These are phyloP conservation scores for Trichosporon inkin DNA, from an alignment of 1,284 basidiomycete species.

Conservation along the genomic window DNA sequence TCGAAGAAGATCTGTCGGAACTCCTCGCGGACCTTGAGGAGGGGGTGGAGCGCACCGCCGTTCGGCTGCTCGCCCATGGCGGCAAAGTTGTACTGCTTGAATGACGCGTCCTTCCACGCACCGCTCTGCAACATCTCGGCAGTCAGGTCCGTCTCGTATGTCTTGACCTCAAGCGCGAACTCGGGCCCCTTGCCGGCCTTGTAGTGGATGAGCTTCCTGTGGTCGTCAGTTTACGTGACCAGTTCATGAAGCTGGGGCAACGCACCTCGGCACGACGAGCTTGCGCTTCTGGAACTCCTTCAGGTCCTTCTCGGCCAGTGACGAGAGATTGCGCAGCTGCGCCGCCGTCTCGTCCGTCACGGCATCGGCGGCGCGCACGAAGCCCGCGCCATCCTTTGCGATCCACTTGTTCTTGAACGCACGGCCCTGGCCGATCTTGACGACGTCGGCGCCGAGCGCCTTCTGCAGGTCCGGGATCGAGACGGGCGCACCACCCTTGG, in stretches of 20 bases:
- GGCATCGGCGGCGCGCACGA: slow-evolving; percentile 66
- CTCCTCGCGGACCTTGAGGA: slow-evolving; percentile 97
- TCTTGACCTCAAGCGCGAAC: slow-evolving; percentile 89
- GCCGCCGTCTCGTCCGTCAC: slow-evolving; percentile 70
- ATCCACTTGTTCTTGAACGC: slow-evolving; percentile 99
- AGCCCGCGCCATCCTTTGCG: slow-evolving; percentile 79
- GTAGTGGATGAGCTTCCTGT: slow-evolving; percentile 89
- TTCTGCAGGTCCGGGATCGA: slow-evolving; percentile 60
- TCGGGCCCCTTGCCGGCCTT: slow-evolving; percentile 76
- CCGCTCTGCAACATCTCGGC: slow-evolving; percentile 87
- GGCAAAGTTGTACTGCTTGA: slow-evolving; percentile 99
- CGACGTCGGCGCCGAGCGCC: slow-evolving; percentile 71
- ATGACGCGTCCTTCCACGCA: slow-evolving; percentile 82
- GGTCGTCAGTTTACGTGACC: slow-evolving; percentile 43
- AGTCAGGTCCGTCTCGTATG: slow-evolving; percentile 96
- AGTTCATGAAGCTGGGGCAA: slow-evolving; percentile 13
- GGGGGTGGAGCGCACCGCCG: slow-evolving; percentile 89
- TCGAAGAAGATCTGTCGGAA: slow-evolving; percentile 98
- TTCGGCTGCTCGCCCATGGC: slow-evolving; percentile 85
- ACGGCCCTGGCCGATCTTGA: slow-evolving; percentile 84
- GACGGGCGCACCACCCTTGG: slow-evolving; percentile 65
- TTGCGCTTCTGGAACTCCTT: slow-evolving; percentile 90
- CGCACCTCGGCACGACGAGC: slow-evolving; percentile 52
- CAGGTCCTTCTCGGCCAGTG: slow-evolving; percentile 61
- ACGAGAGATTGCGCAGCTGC: slow-evolving; percentile 70